These are phyloP conservation scores for Phytophthora pluvialis DNA, from an alignment of 352 stramenopile species.

Conservation along the genomic window DNA sequence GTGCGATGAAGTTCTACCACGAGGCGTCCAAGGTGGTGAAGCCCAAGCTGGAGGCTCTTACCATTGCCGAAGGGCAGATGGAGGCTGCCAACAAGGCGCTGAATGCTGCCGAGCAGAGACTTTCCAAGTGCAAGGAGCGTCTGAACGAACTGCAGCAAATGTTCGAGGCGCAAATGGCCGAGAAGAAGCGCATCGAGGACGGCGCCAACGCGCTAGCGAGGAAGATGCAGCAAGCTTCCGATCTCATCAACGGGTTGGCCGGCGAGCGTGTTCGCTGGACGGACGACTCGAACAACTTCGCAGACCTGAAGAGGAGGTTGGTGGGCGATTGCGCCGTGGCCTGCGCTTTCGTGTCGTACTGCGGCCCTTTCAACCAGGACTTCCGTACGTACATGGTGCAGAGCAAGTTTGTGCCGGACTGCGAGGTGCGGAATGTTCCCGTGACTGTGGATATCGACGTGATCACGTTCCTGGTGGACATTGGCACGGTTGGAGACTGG, in stretches of 20 bases:
- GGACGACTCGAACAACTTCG: slow-evolving; percentile 98
- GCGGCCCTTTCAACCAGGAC: slow-evolving; percentile 98
- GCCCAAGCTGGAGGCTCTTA: slow-evolving; percentile 97
- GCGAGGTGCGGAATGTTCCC: slow-evolving; percentile 90
- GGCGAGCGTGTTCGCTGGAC: slow-evolving; percentile 97
- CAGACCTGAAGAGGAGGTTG: slow-evolving; percentile 95
- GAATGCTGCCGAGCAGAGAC: slow-evolving; percentile 90
- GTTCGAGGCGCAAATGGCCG: slow-evolving; percentile 97
- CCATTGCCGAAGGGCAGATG: slow-evolving; percentile 96
- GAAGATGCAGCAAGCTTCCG: slow-evolving; percentile 98
- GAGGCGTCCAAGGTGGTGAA: slow-evolving; percentile 99
- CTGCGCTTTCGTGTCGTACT: slow-evolving; percentile 98
- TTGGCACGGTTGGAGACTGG: slow-evolving; percentile 98
- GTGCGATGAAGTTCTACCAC: slow-evolving; percentile 99
- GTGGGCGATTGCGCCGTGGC: slow-evolving; percentile 97
- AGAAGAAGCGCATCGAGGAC: slow-evolving; percentile 98
- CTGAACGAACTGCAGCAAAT: slow-evolving; percentile 95
- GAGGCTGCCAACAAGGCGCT: slow-evolving; percentile 97
- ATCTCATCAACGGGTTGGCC: slow-evolving; percentile 96
- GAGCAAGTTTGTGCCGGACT: slow-evolving; percentile 96
- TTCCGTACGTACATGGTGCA: slow-evolving; percentile 97
- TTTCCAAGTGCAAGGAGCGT: slow-evolving; percentile 95
- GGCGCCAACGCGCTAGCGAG: slow-evolving; percentile 93
- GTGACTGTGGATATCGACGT: slow-evolving; percentile 96
- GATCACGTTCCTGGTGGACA: slow-evolving; percentile 97